A percentile compares a stretch with the other conserved stretches of the same genome.
These are phyloP conservation scores for Potentilla sterilis DNA, from an alignment of 306 rosid genomes.

Conservation along the genomic window DNA sequence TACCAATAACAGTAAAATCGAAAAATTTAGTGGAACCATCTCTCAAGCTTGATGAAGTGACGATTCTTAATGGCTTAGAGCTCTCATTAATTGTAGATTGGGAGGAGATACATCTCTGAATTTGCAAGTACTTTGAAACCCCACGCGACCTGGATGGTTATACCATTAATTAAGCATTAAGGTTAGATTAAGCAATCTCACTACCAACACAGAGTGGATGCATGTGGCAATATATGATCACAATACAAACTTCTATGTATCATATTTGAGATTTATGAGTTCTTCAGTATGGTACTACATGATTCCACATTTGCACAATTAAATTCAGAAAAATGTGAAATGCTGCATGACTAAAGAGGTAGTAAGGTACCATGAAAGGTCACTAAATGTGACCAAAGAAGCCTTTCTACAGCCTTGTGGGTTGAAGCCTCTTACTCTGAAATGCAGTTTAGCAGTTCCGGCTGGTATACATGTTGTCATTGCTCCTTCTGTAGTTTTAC, in stretches of 20 bases:
- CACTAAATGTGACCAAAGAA: slow-evolving; percentile 39
- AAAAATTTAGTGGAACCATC: slow-evolving; percentile 61
- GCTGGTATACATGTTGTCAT: slow-evolving; percentile 68
- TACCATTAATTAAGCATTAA: not conserved
- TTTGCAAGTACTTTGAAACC: slow-evolving; percentile 48
- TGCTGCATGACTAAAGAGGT: not conserved
- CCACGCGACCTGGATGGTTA: slow-evolving; percentile 54
- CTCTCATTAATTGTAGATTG: slow-evolving; percentile 32
- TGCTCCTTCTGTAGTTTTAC: slow-evolving; percentile 32
- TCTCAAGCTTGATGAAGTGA: slow-evolving; percentile 50
- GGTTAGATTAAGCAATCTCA: not conserved
- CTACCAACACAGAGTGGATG: not conserved
- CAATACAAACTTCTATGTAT: not conserved
- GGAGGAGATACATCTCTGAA: slow-evolving; percentile 39
- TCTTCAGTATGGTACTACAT: not conserved
- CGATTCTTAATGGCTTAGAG: slow-evolving; percentile 35
- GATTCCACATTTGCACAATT: not conserved
- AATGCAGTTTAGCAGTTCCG: slow-evolving; percentile 51
- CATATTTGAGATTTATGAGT: not conserved
- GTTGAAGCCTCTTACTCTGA: slow-evolving; percentile 32
- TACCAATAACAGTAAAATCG: slow-evolving; percentile 82
- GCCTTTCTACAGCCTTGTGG: slow-evolving; percentile 42
- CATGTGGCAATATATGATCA: not conserved
- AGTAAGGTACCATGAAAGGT: slow-evolving; percentile 52
- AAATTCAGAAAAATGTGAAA: not conserved